Base-by-base conservation (phyloP, 2,329 filamentous ascomycete species). In the Penicillium sp. region DNA sequence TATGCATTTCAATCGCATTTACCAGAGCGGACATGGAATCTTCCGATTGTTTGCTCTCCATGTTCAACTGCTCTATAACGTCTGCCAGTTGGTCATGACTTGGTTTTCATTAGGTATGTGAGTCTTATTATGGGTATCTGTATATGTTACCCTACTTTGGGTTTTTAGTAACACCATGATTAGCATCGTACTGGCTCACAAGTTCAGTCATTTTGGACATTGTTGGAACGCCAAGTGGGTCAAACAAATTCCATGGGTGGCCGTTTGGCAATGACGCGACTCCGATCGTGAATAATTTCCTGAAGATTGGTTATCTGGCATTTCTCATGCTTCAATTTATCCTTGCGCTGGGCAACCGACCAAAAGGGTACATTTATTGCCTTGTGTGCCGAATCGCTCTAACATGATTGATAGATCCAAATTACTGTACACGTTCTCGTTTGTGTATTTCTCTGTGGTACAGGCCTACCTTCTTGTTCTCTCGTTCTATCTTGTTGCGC, bases 151-250 rank as follows among this genome's bases (percentile, higher is more conserved):
- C 8, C 4, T 27, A 27, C 24, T 27, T 6, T 8, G 8, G 24
- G 3, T 8, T 8, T 10, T 16, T 1, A 13, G 81, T 80, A 65
- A 79, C 86, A 18, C 31, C 9, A 24, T 16, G 14, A 11, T 2
- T 36, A 77, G 90, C 91, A 69, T 94, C 93, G 45, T 97, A 94
- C 85, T 97, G 91, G 83, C 86, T 97, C 57, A 97, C 93, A 27
- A 97, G 92, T n/a, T 88, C 87, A 47, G 90, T 97, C 71, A 96
- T 97, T 73, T 95, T 97, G 90, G 88, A 96, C 72, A 86, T 97
- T 50, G 93, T 97, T 69, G 93, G 93, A 65, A 86, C 79, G 11
- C 86, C 89, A 27, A 78, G 80, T 21, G 70, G 77, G 13, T 75
- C 78, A 18, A 81, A 79, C 59, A 68, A 75, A 51, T 76, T 85